Conservation (phyloP, 805 yeast species). For the Candida argentea region DNA sequence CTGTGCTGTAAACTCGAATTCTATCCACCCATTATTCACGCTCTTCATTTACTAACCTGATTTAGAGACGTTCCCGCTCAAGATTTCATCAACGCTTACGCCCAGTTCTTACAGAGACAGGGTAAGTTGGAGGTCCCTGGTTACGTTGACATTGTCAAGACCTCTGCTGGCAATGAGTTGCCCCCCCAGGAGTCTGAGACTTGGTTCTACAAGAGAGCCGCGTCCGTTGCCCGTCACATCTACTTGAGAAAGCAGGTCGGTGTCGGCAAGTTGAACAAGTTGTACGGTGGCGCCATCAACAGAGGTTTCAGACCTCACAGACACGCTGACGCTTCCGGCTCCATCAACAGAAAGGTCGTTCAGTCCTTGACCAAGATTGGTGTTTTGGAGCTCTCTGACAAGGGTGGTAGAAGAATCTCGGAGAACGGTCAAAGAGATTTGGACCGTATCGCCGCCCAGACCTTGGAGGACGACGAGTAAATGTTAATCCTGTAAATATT, state of each 20-base stretch:
- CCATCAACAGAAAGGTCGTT: conserved; percentile 96
- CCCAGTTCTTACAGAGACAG: conserved; percentile 99
- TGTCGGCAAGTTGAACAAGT: conserved; percentile 97
- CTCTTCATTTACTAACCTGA: too few relatives aligned
- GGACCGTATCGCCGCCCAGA: conserved; percentile 99
- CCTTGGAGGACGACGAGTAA: conserved; percentile 78
- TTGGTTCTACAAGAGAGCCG: conserved; percentile 99
- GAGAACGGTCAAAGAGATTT: conserved; percentile 99
- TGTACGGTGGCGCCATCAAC: conserved; percentile 98
- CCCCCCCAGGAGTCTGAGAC: conserved; percentile 99
- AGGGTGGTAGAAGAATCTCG: conserved; percentile 99
- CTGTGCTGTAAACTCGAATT: too few relatives aligned
- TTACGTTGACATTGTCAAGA: conserved; percentile 99
- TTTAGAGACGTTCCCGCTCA: conserved; percentile 99
- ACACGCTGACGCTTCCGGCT: conserved; percentile 99
- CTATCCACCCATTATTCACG: too few relatives aligned
- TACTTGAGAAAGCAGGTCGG: conserved; percentile 99
- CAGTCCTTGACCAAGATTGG: conserved; percentile 98
- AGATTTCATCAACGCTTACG: conserved; percentile 99
- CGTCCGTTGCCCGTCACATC: conserved; percentile 99
- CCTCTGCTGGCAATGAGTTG: conserved; percentile 96
- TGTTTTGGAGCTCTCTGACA: conserved; percentile 89
- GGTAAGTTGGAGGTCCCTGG: conserved; percentile 99
- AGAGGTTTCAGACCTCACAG: conserved; percentile 98
- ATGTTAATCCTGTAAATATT: conserved; percentile 5